These are phyloP conservation scores for Heritiera fomes DNA, from an alignment of 345 rosid species.

Conservation along the genomic window DNA sequence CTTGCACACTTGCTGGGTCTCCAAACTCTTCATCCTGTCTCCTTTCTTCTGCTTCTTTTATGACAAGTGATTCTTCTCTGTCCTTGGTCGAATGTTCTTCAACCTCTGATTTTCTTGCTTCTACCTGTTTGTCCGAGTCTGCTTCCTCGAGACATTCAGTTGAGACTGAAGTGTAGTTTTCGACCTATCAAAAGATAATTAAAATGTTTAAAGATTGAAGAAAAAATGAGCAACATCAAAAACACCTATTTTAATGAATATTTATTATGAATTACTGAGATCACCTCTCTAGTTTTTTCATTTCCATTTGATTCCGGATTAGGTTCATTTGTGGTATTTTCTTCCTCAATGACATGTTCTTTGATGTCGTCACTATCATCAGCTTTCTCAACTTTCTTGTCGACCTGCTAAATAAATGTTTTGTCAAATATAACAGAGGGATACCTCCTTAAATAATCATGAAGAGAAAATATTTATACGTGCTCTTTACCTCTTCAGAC, in stretches of 20 bases:
- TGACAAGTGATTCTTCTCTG: constrained; percentile 19
- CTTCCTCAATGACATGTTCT: constrained; percentile 28
- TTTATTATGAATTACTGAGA: constrained; percentile 1
- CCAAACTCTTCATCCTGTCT: constrained; percentile 18
- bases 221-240: background rate
- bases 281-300: constrained; percentile 9
- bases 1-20: background rate
- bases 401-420: constrained; percentile 29
- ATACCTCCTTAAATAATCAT: constrained; percentile 15
- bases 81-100: constrained; percentile 27
- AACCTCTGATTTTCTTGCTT: background rate
- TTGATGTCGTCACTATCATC: constrained; percentile 29
- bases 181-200: background rate
- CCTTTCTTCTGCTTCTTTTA: constrained; percentile 19
- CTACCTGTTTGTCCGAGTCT: constrained; percentile 17
- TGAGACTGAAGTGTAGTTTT: constrained; percentile 7
- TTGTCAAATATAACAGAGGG: background rate
- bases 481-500: constrained; percentile 45
- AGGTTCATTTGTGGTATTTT: background rate
- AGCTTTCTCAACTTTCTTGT: constrained; percentile 26
- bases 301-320: constrained; percentile 13
- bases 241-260: background rate
- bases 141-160: constrained; percentile 16
- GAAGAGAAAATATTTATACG: no score
- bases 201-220: background rate